Evolutionary conservation across 2,329 filamentous ascomycete species (phyloP).

Genomic region (Monosporascus cannonballus): DNA sequence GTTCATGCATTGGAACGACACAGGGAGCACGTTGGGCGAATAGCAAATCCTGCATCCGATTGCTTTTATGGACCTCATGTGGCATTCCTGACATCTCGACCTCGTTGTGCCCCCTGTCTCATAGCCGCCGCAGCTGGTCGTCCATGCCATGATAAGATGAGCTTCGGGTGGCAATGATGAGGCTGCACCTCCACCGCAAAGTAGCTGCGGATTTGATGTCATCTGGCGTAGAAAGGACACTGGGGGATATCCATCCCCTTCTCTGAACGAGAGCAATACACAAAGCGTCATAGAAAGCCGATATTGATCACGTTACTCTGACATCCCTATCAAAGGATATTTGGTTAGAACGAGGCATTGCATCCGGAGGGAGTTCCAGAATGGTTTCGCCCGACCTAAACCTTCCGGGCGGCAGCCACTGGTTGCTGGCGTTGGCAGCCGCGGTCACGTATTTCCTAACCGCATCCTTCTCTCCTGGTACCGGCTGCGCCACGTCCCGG

Average conservation of each 20-base stretch:
- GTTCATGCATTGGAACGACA: neutral
- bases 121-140: no score
- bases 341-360: no score
- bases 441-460: neutral
- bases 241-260: no score
- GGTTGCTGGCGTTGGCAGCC: neutral
- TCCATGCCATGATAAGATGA: neutral
- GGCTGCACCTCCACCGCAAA: no score
- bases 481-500: constrained; percentile 4
- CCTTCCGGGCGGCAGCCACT: neutral
- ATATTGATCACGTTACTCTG: no score
- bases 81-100: neutral
- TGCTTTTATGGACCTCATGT: neutral
- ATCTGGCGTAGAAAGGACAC: neutral
- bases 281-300: no score
- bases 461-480: neutral
- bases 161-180: neutral
- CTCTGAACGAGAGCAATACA: no score
- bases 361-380: neutral
- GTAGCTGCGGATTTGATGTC: neutral
- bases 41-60: neutral
- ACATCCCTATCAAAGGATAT: no score
- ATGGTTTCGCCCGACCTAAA: neutral
- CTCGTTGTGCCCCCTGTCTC: neutral
- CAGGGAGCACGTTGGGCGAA: neutral